A percentile compares a stretch with the other conserved stretches of the same genome.
Evolutionary conservation across 2,329 filamentous ascomycete genomes (phyloP).

Genomic region (Cercospora sojina): DNA sequence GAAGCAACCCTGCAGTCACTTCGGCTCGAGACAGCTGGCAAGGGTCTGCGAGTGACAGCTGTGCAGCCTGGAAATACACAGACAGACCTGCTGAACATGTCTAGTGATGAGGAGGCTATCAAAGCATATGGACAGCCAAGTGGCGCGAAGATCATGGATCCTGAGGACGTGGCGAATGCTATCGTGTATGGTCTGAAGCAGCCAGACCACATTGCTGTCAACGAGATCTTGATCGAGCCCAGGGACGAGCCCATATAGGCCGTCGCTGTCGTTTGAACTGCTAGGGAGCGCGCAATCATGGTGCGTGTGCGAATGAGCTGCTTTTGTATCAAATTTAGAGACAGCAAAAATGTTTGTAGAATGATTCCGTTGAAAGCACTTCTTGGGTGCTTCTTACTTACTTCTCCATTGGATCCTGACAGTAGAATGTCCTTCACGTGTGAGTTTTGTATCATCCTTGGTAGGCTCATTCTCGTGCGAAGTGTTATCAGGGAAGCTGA

Average conservation of each 20-base stretch:
- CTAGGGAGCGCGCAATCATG: not conserved
- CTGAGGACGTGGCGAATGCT: conserved; percentile 68
- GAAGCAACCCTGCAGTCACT: conserved; percentile 75
- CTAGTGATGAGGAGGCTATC: conserved; percentile 71
- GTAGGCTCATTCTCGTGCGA: not conserved
- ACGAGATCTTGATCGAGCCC: conserved; percentile 77
- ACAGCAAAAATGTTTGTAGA: not conserved
- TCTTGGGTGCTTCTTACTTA: not conserved
- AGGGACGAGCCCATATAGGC: conserved; percentile 68
- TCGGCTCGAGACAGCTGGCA: conserved; percentile 72
- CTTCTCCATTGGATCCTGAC: not conserved
- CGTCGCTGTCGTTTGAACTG: not conserved
- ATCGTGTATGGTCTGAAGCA: conserved; percentile 74
- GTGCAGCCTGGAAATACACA: conserved; percentile 76
- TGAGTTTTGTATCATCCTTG: not conserved
- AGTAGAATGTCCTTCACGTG: not conserved
- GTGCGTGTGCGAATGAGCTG: not conserved
- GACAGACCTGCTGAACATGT: conserved; percentile 72
- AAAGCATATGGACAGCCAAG: conserved; percentile 76
- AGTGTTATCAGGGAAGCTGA: not conserved
- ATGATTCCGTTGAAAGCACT: not conserved
- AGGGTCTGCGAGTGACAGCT: conserved; percentile 69
- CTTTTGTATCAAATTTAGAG: not conserved
- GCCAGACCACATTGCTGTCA: conserved; percentile 73
- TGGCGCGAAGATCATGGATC: conserved; percentile 71